These are phyloP conservation scores for Globisporangium canariense DNA, from an alignment of 352 stramenopile species.

Conservation along the genomic window DNA sequence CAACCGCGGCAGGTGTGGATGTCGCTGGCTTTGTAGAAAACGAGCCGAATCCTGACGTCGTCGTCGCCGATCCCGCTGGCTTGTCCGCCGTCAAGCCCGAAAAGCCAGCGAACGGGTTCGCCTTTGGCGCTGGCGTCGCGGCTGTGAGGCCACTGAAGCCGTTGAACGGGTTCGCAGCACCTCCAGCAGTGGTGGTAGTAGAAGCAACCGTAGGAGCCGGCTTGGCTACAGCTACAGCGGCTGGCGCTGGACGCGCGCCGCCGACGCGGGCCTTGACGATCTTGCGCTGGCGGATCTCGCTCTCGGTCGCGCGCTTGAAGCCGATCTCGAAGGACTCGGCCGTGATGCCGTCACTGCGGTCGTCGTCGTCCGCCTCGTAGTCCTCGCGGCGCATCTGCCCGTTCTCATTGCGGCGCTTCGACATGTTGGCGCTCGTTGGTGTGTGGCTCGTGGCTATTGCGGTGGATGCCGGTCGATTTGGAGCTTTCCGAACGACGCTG, in stretches of 20 bases:
- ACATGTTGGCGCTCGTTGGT: constrained; percentile 31
- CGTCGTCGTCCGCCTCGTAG: constrained; percentile 59
- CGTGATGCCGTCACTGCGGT: constrained; percentile 25
- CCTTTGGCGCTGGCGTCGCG: constrained; percentile 12
- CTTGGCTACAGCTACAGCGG: constrained; percentile 15
- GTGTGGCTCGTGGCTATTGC: constrained; percentile 3
- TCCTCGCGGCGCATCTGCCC: constrained; percentile 85
- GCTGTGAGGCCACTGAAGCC: constrained; percentile 47
- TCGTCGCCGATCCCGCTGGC: constrained; percentile 2
- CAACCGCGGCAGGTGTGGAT: background rate
- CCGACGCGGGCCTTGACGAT: constrained; percentile 70
- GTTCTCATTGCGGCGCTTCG: constrained; percentile 84
- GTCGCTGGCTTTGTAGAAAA: constrained; percentile 4
- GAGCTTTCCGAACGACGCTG: constrained; percentile 1
- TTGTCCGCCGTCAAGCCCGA: constrained; percentile 35
- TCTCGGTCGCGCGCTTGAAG: constrained; percentile 70
- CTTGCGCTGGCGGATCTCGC: constrained; percentile 65
- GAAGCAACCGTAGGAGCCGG: constrained; percentile 1
- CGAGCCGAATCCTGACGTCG: constrained; percentile 9
- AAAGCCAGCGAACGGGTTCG: constrained; percentile 73
- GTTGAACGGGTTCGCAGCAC: constrained; percentile 35
- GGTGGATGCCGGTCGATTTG: background rate
- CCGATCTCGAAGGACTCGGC: constrained; percentile 52
- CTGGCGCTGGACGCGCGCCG: constrained; percentile 15
- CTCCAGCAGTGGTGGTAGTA: background rate